phyloP scores from a whole-genome alignment of 768 basidiomycete species.

The Leccinum variicolor region DNA sequence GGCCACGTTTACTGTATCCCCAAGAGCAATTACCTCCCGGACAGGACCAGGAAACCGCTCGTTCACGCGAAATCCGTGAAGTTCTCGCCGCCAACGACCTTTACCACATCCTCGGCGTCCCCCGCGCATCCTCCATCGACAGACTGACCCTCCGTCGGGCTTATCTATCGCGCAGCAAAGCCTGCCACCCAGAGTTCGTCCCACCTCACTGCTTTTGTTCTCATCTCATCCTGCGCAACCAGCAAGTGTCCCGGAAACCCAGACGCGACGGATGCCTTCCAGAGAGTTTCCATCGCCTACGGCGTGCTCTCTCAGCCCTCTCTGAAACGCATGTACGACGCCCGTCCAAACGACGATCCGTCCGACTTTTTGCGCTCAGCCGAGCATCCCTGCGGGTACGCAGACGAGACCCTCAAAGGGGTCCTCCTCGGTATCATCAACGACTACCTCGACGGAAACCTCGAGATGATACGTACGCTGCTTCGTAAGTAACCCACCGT shows the following conservation, averaged over 20 bases:
- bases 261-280: conserved; percentile 80
- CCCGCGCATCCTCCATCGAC: conserved; percentile 49
- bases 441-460: conserved; percentile 82
- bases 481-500: conserved; percentile 49
- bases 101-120: conserved; percentile 69
- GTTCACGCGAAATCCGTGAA: conserved; percentile 30
- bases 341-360: conserved; percentile 39
- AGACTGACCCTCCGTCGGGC: conserved; percentile 64
- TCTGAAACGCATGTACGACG: conserved; percentile 67
- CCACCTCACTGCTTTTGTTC: not conserved
- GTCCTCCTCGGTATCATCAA: conserved; percentile 73
- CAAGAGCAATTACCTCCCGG: conserved; percentile 1
- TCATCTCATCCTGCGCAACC: conserved; percentile 1
- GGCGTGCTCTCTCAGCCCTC: conserved; percentile 73
- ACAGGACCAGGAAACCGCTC: conserved; percentile 9
- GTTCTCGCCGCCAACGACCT: conserved; percentile 64
- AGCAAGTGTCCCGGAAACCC: conserved; percentile 79
- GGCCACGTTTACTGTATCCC: conserved; percentile 10
- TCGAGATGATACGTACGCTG: conserved; percentile 77
- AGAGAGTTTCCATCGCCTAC: conserved; percentile 83
- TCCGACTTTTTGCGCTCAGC: conserved; percentile 53
- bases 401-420: conserved; percentile 76
- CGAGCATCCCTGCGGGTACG: conserved; percentile 45
- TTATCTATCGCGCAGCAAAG: conserved; percentile 69
- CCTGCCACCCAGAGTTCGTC: conserved; percentile 85